Base-by-base conservation (phyloP, 2,329 filamentous ascomycete species). In the Epicoccum nigrum region DNA sequence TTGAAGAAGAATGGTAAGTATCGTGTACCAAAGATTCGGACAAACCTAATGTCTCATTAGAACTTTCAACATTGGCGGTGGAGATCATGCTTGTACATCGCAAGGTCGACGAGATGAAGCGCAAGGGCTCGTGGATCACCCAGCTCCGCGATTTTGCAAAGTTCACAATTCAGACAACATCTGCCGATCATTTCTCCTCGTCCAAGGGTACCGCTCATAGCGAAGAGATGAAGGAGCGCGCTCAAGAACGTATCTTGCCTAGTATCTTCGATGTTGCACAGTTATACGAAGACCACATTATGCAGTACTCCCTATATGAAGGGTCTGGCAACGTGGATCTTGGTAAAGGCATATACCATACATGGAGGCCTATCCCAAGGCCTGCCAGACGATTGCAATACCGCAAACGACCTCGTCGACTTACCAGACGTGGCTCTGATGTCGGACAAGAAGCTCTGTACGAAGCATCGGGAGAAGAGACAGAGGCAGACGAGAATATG, bases 31-130 rank as follows among this genome's bases (percentile, higher is more conserved):
- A n/a, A n/a, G n/a, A n/a, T 30, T 34, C 7, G 17, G 4, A 7
- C 4, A 20, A 25, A 5, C 11, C 7, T 16, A 12, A 15, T 30
- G 35, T 44, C 58, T 62, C 20, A 64, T 23, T 30, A 70, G 67
- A 61, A 2, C 61, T 70, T 4, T 47, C 65, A 28, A 61, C 53
- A 7, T 37, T 71, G 15, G 67, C 64, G 3, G 60, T 67, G 7
- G 60, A 66, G 25, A 54, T 71, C n/a, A 61, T 69, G 61, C 49
- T 68, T 6, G 49, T 68, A n/a, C 66, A 70, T 34, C 64, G 66
- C 4, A 32, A 45, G 5, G 58, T 60, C 4, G 66, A 70, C 23
- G 55, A 56, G 21, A 40, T 55, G 7, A 67, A 69, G 51, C 64
- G 60, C 5, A 56, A 55, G 28, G 50, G 45, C 12, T 45, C 60